Percentiles rank a stretch among this genome's conserved stretches.
Conservation (phyloP, 495 filamentous ascomycete genomes). For the Aspergillus ellipticus region DNA sequence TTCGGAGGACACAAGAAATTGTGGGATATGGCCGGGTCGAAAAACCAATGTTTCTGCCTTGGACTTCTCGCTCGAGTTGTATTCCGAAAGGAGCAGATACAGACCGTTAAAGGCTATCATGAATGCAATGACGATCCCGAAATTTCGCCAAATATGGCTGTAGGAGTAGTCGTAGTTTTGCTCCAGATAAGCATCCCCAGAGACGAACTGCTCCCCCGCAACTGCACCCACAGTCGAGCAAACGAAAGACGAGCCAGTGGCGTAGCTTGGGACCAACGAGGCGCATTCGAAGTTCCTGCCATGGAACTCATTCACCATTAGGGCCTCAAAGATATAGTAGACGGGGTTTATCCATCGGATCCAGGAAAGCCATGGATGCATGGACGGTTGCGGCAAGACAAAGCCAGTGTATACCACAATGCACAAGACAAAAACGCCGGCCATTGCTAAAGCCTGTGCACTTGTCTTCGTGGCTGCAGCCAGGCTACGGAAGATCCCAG, state of each 20-base stretch:
- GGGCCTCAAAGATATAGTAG: conserved; percentile 35
- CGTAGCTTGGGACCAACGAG: conserved; percentile 35
- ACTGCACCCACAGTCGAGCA: conserved; percentile 49
- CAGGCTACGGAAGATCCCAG: conserved; percentile 40
- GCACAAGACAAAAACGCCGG: conserved; percentile 38
- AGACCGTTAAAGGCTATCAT: conserved; percentile 50
- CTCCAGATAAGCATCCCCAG: conserved; percentile 49
- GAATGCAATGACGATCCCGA: conserved; percentile 60
- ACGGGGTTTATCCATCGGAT: conserved; percentile 41
- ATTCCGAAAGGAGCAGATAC: conserved; percentile 36
- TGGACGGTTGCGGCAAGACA: conserved; percentile 34
- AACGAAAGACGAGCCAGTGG: conserved; percentile 38
- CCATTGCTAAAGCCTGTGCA: conserved; percentile 40
- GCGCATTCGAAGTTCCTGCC: conserved; percentile 44
- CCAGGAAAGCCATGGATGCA: conserved; percentile 47
- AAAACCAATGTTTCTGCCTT: conserved; percentile 35
- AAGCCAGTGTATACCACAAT: conserved; percentile 45
- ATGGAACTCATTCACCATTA: conserved; percentile 55
- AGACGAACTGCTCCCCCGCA: conserved; percentile 44
- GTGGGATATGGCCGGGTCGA: conserved; percentile 32
- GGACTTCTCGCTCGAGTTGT: conserved; percentile 27
- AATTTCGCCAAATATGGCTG: conserved; percentile 59
- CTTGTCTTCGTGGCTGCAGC: conserved; percentile 36
- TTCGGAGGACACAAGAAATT: conserved; percentile 17
- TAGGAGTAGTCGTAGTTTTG: conserved; percentile 49